Percentiles rank a stretch among this genome's conserved stretches.
Evolutionary conservation across 768 basidiomycete genomes (phyloP).

Genomic region (Agaricus sinodeliciosus): DNA sequence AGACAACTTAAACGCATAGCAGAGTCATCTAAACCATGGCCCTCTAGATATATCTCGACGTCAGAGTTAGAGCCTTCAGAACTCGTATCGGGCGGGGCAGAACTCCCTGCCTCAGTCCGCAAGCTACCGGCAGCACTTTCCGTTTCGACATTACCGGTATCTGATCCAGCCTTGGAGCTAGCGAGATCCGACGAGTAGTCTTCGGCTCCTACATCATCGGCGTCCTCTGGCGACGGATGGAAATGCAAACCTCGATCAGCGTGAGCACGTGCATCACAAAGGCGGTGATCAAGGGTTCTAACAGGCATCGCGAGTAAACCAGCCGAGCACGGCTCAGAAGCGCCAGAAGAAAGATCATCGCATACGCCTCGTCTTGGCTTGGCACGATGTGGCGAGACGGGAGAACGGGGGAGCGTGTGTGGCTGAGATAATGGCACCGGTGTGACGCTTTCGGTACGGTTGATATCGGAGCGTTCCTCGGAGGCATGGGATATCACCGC

Average conservation of each 20-base stretch:
- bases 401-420: neutral
- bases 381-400: constrained; percentile 6
- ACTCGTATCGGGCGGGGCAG: neutral
- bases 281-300: neutral
- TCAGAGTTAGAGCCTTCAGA: constrained; percentile 16
- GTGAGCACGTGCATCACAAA: neutral
- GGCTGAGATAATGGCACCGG: neutral
- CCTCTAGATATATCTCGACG: constrained; percentile 30
- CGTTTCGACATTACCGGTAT: neutral
- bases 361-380: constrained; percentile 1
- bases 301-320: neutral
- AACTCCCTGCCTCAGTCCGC: constrained; percentile 3
- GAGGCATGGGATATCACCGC: neutral
- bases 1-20: constrained; percentile 17
- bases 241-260: neutral
- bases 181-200: neutral
- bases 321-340: neutral
- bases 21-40: constrained; percentile 25
- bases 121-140: constrained; percentile 3
- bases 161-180: constrained; percentile 2
- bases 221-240: neutral
- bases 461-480: neutral
- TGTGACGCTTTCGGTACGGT: neutral
- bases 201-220: neutral
- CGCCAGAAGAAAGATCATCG: neutral